Evolutionary conservation across 768 basidiomycete species (phyloP).

Genomic region (Agaricus blazei): DNA sequence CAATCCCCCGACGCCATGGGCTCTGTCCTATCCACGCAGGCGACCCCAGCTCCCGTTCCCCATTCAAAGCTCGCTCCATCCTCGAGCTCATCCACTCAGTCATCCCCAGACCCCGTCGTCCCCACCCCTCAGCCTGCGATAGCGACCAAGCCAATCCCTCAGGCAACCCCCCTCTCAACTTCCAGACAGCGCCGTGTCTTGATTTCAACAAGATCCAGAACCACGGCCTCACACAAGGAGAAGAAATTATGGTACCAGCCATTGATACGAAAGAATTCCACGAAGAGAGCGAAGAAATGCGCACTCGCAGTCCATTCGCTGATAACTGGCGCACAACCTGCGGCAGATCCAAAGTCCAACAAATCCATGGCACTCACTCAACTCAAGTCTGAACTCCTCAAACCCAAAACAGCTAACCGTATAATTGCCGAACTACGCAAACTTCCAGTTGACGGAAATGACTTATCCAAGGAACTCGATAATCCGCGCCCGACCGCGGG

Average conservation of each 20-base stretch:
- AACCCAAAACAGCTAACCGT: slow-evolving; percentile 64
- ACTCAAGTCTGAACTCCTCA: slow-evolving; percentile 61
- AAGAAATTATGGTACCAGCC: slow-evolving; percentile 2
- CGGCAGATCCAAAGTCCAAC: slow-evolving; percentile 32
- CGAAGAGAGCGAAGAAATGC: slow-evolving; percentile 55
- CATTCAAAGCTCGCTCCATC: not conserved
- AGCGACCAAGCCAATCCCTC: not conserved
- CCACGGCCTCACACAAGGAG: not conserved
- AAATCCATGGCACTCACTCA: slow-evolving; percentile 45
- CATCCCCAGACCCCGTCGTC: not conserved
- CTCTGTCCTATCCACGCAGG: not conserved
- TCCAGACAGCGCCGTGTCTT: not conserved
- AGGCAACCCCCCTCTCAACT: not conserved
- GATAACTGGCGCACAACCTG: slow-evolving; percentile 53
- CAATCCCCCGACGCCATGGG: not conserved
- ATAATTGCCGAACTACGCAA: slow-evolving; percentile 66
- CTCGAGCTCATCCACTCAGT: not conserved
- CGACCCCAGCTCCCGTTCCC: not conserved
- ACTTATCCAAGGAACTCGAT: slow-evolving; percentile 13
- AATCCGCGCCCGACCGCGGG: slow-evolving; percentile 2
- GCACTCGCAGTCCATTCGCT: slow-evolving; percentile 61
- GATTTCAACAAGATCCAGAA: slow-evolving; percentile 2
- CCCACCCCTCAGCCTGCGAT: not conserved
- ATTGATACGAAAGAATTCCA: slow-evolving; percentile 21
- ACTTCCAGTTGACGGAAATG: slow-evolving; percentile 45